Evolutionary conservation across 2,329 filamentous ascomycete species (phyloP).

Genomic region (Pestalotiopsis sp.): DNA sequence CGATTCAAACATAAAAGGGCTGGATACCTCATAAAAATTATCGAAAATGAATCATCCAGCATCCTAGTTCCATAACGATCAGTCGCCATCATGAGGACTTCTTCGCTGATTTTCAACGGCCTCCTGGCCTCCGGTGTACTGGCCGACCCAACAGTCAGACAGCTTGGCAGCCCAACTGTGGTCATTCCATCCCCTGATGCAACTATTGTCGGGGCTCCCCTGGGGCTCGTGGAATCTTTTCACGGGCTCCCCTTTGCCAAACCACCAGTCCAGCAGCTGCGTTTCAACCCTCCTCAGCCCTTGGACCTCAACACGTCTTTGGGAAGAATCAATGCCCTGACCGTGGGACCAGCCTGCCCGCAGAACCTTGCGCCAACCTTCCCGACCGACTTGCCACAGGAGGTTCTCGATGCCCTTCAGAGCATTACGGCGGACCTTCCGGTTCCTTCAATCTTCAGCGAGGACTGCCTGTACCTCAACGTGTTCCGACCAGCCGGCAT

Average conservation of each 20-base stretch:
- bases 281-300: conserved; percentile 66
- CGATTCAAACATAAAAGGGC: not conserved
- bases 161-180: not conserved
- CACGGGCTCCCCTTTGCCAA: conserved; percentile 75
- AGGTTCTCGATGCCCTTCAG: conserved; percentile 45
- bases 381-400: conserved; percentile 27
- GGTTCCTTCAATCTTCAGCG: conserved; percentile 50
- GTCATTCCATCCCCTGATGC: conserved; percentile 19
- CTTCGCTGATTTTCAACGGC: not conserved
- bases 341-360: conserved; percentile 63
- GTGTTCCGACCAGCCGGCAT: conserved; percentile 61
- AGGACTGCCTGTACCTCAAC: conserved; percentile 65
- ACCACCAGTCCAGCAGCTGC: conserved; percentile 63
- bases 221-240: conserved; percentile 61
- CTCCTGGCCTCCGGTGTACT: not conserved
- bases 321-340: conserved; percentile 62
- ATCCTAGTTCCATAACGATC: not conserved
- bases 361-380: conserved; percentile 63
- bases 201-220: conserved; percentile 25
- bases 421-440: conserved; percentile 60
- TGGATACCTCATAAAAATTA: not conserved
- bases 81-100: not conserved
- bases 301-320: conserved; percentile 51
- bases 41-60: not conserved
- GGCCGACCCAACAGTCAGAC: not conserved